These are phyloP conservation scores for Cucurbita moschata DNA, from an alignment of 306 rosid genomes.

Conservation along the genomic window DNA sequence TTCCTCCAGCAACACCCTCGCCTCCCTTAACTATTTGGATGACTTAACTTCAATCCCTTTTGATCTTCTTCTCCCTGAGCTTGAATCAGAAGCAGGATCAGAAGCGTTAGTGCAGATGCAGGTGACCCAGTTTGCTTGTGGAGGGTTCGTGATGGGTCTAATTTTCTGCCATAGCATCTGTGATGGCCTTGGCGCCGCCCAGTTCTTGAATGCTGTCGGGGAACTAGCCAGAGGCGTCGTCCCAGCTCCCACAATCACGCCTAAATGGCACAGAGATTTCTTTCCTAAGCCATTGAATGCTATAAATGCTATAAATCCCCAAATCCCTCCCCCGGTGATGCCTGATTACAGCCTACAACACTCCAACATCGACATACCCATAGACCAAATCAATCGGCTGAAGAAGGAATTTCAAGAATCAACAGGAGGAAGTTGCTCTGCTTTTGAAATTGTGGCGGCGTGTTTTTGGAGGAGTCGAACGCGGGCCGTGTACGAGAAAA, in stretches of 20 bases:
- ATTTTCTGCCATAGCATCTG: constrained; percentile 57
- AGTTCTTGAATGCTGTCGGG: constrained; percentile 57
- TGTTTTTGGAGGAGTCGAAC: constrained; percentile 47
- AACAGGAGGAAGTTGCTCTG: constrained; percentile 41
- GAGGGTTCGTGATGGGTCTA: constrained; percentile 68
- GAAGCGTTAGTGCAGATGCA: constrained; percentile 60
- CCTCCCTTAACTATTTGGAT: constrained; percentile 31
- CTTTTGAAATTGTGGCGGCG: constrained; percentile 55
- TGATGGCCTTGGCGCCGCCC: constrained; percentile 86
- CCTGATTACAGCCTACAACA: constrained; percentile 30
- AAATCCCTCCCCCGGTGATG: constrained; percentile 3
- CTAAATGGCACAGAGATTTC: constrained; percentile 54
- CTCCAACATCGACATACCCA: constrained; percentile 35
- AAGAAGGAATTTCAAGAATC: constrained; percentile 30
- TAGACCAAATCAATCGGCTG: constrained; percentile 19
- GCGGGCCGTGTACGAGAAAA: constrained; percentile 15
- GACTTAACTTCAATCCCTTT: constrained; percentile 24
- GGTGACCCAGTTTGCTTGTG: constrained; percentile 54
- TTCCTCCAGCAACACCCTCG: constrained; percentile 25
- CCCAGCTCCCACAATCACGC: constrained; percentile 22
- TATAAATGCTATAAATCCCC: neutral
- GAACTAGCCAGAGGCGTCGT: constrained; percentile 43
- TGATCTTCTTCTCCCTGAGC: constrained; percentile 36
- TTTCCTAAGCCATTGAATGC: neutral
- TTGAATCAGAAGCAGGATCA: neutral